Evolutionary conservation across 208 protist species (phyloP), one percentile per base, ranked within the genome.

Genomic region (Trypanosoma congolense): DNA sequence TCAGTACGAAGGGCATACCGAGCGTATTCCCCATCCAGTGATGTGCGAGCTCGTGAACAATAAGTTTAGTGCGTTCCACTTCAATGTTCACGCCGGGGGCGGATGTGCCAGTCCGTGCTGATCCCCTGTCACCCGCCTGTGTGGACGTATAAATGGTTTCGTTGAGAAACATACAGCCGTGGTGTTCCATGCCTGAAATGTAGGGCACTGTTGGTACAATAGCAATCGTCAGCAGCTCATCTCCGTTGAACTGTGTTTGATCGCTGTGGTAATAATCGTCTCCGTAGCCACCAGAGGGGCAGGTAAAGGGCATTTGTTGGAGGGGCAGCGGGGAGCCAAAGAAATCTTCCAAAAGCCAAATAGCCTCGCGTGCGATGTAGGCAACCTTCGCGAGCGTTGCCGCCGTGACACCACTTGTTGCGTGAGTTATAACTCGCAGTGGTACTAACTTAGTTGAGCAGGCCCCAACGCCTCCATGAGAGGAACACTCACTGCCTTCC

Each of bases 101-200:
- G 2, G 45, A 31, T 3, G 12, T 22, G 31, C 45, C 18, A 16
- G 16, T 38, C 41, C 21, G 21, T 26, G 0, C 6, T 38, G 41
- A 0, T 22, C 58, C 29, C 30, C 41, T 49, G 12, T 38, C 56
- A 48, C 22, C 24, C 21, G 41, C 1, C 18, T 24, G 1, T 12
- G 43, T 40, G 8, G 31, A 43, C 25, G 38, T 48, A 51, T 70
- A 92, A 24, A 92, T 70, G 26, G 36, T 44, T 43, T 90, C 83
- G 42, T 90, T 90, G 14, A 94, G 78, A 63, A 89, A 88, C 12
- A 91, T 83, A 31, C 65, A 80, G 30, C 83, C 67, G 70, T 94
- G 81, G 59, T 94, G 85, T 58, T 94, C 87, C 87, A 94, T 94
- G 10, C 87, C 87, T 1, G 75, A 78, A 30, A 93, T 88, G 56